phyloP scores from a whole-genome alignment of 1,284 basidiomycete genomes.

The Trichosporon faecale region DNA sequence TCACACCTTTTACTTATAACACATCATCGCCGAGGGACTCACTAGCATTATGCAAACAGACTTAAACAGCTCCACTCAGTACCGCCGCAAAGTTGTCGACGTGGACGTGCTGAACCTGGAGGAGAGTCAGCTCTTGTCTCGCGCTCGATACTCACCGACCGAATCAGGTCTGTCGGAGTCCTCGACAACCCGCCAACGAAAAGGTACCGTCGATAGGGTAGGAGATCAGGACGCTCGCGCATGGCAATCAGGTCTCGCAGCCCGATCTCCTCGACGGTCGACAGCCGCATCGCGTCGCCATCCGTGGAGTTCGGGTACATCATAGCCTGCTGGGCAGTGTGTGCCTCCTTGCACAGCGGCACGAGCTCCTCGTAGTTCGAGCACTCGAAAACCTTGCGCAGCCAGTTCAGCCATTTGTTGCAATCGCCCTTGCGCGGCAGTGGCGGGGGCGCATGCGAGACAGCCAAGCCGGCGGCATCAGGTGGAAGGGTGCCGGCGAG shows the following conservation, averaged over 20 bases:
- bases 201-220: conserved; percentile 37
- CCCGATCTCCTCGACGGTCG: conserved; percentile 28
- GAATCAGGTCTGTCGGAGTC: neutral
- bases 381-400: conserved; percentile 18
- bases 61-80: conserved; percentile 27
- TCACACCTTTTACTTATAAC: conserved; percentile 31
- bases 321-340: neutral
- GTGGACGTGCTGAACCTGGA: conserved; percentile 32
- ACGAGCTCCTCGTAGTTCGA: conserved; percentile 27
- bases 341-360: conserved; percentile 20
- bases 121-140: neutral
- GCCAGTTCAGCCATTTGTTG: conserved; percentile 33
- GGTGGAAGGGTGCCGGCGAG: conserved; percentile 21
- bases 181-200: conserved; percentile 31
- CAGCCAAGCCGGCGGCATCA: conserved; percentile 24
- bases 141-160: neutral
- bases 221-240: conserved; percentile 30
- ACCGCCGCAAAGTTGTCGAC: conserved; percentile 35
- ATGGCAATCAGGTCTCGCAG: conserved; percentile 34
- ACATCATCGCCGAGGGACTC: conserved; percentile 31
- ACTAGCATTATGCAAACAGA: neutral
- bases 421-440: conserved; percentile 23
- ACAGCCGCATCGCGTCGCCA: conserved; percentile 5
- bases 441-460: conserved; percentile 32
- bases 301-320: neutral